phyloP scores from a whole-genome alignment of 208 protist genomes.

The Crithidia bombi region DNA sequence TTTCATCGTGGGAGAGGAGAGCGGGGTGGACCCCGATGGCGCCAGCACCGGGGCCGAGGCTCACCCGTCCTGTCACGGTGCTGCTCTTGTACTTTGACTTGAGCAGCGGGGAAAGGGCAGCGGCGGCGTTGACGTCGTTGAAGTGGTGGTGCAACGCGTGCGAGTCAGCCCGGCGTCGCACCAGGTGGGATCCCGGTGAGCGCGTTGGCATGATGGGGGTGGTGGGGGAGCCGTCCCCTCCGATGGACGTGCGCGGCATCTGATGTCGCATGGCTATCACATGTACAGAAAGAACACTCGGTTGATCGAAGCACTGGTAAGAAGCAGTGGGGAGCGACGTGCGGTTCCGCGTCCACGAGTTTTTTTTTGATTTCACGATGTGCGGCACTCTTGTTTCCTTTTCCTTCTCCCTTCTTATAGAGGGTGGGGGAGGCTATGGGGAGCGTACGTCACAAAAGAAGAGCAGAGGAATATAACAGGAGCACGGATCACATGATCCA shows the following conservation, averaged over 20 bases:
- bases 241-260: slow-evolving; percentile 10
- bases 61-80: neutral
- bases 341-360: no score
- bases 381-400: no score
- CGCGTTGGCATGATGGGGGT: slow-evolving; percentile 8
- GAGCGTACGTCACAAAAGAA: no score
- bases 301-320: no score
- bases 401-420: no score
- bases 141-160: slow-evolving; percentile 14
- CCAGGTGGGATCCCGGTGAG: slow-evolving; percentile 1
- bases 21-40: slow-evolving; percentile 2
- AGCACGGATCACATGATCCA: no score
- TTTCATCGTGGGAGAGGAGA: slow-evolving; percentile 15
- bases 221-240: slow-evolving; percentile 10
- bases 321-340: no score
- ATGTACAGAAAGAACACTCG: no score
- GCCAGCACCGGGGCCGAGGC: slow-evolving; percentile 2
- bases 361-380: no score
- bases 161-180: slow-evolving; percentile 4
- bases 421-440: no score
- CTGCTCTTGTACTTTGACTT: slow-evolving; percentile 22
- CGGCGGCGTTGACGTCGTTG: slow-evolving; percentile 16
- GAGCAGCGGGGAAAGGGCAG: slow-evolving; percentile 23
- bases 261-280: slow-evolving; percentile 7
- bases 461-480: no score